Evolutionary conservation across 768 basidiomycete species (phyloP), one percentile per base, ranked within the genome.

Genomic region (Lentinula raphanica): DNA sequence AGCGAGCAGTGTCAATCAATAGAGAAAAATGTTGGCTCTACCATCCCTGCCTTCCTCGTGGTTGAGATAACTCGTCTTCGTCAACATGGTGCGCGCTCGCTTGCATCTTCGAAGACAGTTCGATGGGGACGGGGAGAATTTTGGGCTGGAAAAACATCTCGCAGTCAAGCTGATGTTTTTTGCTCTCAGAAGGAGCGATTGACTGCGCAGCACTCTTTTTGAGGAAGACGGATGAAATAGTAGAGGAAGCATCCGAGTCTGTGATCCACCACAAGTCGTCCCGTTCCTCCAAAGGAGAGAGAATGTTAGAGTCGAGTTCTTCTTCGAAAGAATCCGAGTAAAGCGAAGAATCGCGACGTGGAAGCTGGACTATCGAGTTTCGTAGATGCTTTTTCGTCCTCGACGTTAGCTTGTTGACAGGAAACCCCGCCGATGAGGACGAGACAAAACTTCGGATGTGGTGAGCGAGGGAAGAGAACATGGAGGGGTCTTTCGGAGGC

Each of bases 371-470:
- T 13, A 39, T 53, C 11, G 36, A 21, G 21, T 32, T 23, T 3
- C 36, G 36, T 13, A 53, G 51, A 39, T 31, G 51, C 13, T 6
- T 17, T 39, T 36, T 36, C 13, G 32, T 15, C 23, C 17, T 53
- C 11, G 11, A 8, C 51, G 19, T 39, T 15, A 15, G 36, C 8
- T 39, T 50, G 49, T 21, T 23, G 8, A 39, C 23, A 25, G 51
- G 36, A 38, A 53, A 53, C 51, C 51, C 51, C 51, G 36, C 13
- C 3, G 49, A 32, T 19, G 51, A 35, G 8, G 50, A 51, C 4
- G 51, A 36, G 35, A 53, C 51, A 28, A 53, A 39, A 27, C 23
- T 53, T 36, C 51, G 51, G 17, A 53, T 35, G 17, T 53, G 51
- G 17, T 39, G 13, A 23, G 51, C 51, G 35, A 53, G 21, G 3